A percentile compares a stretch with the other conserved stretches of the same genome.
These are phyloP conservation scores for Scleroderma citrinum DNA, from an alignment of 768 basidiomycete species.

Conservation along the genomic window DNA sequence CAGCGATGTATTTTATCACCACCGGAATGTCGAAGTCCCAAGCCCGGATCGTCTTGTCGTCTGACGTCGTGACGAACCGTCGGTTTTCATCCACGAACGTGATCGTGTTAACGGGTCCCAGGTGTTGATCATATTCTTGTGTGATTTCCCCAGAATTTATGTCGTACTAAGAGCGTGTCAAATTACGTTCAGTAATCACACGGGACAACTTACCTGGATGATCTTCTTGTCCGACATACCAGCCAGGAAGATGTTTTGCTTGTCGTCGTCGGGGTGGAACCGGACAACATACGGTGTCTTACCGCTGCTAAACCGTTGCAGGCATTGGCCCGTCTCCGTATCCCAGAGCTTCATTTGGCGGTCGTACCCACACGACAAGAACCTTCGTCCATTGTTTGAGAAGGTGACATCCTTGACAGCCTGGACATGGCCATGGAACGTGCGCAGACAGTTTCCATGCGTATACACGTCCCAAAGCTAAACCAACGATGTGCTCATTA, in stretches of 20 bases:
- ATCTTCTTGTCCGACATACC: conserved; percentile 99
- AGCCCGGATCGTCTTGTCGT: conserved; percentile 97
- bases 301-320: conserved; percentile 95
- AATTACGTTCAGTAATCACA: conserved; percentile 1
- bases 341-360: conserved; percentile 99
- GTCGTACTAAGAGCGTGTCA: conserved; percentile 63
- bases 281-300: conserved; percentile 94
- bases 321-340: conserved; percentile 96
- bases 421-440: conserved; percentile 95
- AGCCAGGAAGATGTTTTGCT: conserved; percentile 92
- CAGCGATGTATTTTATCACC: conserved; percentile 98
- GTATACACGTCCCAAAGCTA: conserved; percentile 98
- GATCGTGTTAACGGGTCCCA: conserved; percentile 97
- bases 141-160: conserved; percentile 92
- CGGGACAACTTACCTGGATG: conserved; percentile 63
- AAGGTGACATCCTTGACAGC: conserved; percentile 96
- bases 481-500: conserved; percentile 4
- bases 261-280: conserved; percentile 95
- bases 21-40: conserved; percentile 99
- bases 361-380: conserved; percentile 92
- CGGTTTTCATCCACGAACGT: conserved; percentile 99
- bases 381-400: conserved; percentile 85
- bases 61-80: conserved; percentile 95
- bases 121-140: conserved; percentile 98
- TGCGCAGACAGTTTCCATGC: conserved; percentile 92